These are phyloP conservation scores for Trichoderma arundinaceum DNA, from an alignment of 2,329 filamentous ascomycete genomes.

Conservation along the genomic window DNA sequence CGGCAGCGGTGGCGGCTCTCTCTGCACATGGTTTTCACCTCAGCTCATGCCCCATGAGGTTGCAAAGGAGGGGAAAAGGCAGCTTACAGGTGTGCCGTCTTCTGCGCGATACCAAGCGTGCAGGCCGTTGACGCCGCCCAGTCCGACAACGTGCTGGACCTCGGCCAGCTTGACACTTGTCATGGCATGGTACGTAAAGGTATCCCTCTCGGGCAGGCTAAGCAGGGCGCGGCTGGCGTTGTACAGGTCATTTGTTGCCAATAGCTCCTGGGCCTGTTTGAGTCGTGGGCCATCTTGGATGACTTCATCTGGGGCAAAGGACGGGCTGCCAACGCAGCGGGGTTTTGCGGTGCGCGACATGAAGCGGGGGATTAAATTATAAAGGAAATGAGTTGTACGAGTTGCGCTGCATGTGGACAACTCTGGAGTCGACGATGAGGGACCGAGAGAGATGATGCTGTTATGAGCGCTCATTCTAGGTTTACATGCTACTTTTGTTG, in stretches of 20 bases:
- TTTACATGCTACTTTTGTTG: not conserved
- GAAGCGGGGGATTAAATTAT: not conserved
- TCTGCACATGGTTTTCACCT: constrained; percentile 39
- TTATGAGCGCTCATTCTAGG: not conserved
- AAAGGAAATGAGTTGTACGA: not conserved
- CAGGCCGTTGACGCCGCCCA: constrained; percentile 53
- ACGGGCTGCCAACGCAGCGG: constrained; percentile 53
- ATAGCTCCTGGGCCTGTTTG: constrained; percentile 45
- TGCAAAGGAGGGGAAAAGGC: not conserved
- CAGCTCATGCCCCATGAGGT: not conserved
- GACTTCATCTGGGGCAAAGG: constrained; percentile 52
- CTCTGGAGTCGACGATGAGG: not conserved
- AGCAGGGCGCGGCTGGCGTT: constrained; percentile 53
- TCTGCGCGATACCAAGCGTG: constrained; percentile 56
- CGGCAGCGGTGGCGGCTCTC: constrained; percentile 55
- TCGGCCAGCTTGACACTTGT: constrained; percentile 55
- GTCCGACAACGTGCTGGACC: constrained; percentile 53
- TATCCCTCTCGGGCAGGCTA: constrained; percentile 51
- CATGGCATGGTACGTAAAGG: constrained; percentile 59
- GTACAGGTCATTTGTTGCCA: constrained; percentile 53
- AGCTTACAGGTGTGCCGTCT: constrained; percentile 44
- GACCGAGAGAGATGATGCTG: not conserved
- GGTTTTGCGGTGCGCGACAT: constrained; percentile 42
- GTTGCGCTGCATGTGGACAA: not conserved
- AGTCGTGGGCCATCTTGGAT: constrained; percentile 48